Conservation (phyloP, 176 grass and related monocot genomes). For the Poa pratensis region DNA sequence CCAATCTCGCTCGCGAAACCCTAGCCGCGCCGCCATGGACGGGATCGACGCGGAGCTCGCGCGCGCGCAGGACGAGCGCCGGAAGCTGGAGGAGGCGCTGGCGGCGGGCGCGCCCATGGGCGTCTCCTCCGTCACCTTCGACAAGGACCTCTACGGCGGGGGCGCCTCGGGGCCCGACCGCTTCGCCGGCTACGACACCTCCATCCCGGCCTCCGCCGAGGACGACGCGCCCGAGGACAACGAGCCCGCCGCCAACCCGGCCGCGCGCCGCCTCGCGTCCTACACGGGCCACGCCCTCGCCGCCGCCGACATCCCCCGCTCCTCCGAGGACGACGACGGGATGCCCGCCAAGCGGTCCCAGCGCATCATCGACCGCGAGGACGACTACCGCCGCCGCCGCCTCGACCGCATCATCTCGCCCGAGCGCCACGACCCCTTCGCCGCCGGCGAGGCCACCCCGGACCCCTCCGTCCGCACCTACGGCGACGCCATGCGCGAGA, state of each 20-base stretch:
- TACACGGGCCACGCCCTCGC: conserved; percentile 77
- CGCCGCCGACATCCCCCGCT: conserved; percentile 68
- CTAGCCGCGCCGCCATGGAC: conserved; percentile 58
- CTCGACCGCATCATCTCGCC: conserved; percentile 86
- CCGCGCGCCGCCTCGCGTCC: conserved; percentile 65
- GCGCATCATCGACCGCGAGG: conserved; percentile 92
- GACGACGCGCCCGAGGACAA: conserved; percentile 69
- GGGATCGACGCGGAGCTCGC: conserved; percentile 74
- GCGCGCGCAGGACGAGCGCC: conserved; percentile 82
- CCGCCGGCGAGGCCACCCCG: conserved; percentile 80
- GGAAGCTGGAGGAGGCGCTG: conserved; percentile 78
- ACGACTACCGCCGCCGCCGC: conserved; percentile 78
- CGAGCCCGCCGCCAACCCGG: conserved; percentile 37
- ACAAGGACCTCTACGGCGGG: conserved; percentile 89
- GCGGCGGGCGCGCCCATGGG: conserved; percentile 46
- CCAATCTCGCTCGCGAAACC: background rate
- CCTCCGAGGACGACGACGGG: conserved; percentile 64
- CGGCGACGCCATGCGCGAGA: conserved; percentile 78
- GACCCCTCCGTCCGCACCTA: conserved; percentile 85
- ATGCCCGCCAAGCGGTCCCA: conserved; percentile 58
- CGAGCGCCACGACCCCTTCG: conserved; percentile 85
- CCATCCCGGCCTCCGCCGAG: conserved; percentile 81
- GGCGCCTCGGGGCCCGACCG: conserved; percentile 70
- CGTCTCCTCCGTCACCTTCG: conserved; percentile 83
- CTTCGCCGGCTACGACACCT: conserved; percentile 86